Evolutionary conservation across 148 eudicot species (phyloP), one percentile per base, ranked within the genome.

Genomic region (Rhododendron simsii): DNA sequence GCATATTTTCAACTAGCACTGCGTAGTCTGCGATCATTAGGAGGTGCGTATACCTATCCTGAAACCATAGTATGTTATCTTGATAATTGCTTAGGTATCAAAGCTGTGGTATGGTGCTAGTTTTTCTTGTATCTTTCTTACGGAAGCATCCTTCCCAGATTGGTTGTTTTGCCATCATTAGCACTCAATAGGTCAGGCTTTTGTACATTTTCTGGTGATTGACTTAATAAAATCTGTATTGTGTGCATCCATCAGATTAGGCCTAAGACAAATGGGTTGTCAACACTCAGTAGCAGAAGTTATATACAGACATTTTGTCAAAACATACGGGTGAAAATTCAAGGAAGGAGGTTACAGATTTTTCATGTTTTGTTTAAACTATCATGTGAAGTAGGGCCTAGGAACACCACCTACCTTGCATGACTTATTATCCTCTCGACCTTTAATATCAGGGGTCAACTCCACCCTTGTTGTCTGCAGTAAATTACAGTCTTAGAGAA

Each of bases 1-100:
- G 99, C 99, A 26, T 97, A 97, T 91, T 97, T 97, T 89, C 99
- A 97, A 87, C 95, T 97, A 84, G 99, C 99, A 37, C 98, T 97
- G 85, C 98, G 98, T n/a, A 97, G 99, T 86, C 94, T 97, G 75
- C 96, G 98, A 86, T 94, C 98, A 18, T 93, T 97, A 83, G 98
- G 98, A 94, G 99, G 98, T 97, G 89, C 59, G 92, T 82, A 16
- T 86, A 12, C 41, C 76, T 85, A 35, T 57, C 33, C 76, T 61
- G 16, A 33, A 77, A 81, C 41, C 57, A 73, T 3, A 18, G 53
- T 30, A 81, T 47, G 28, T 86, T 39, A 18, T 81, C 28, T 26
- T 55, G 50, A 53, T 55, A 51, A 75, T 51, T 84, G 50, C 81
- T 73, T n/a, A 7, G 14, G 67, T 26, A 82, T 53, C 6, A 23